Evolutionary conservation across 2,329 filamentous ascomycete species (phyloP).

Genomic region (Periconia sp.): DNA sequence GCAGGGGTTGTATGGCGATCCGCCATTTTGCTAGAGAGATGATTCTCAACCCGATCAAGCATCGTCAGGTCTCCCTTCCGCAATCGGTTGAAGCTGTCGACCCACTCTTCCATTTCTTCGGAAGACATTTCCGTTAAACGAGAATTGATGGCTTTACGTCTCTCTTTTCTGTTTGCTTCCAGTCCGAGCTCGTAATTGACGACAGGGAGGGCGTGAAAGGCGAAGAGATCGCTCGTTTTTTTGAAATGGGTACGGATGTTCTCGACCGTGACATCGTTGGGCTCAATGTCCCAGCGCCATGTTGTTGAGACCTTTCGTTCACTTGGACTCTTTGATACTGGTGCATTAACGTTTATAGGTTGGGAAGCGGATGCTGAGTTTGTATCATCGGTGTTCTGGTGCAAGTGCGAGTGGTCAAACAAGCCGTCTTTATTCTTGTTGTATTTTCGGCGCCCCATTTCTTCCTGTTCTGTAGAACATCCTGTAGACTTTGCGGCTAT

Average conservation of each 20-base stretch:
- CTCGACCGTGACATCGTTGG: not conserved
- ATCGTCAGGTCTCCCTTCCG: conserved; percentile 20
- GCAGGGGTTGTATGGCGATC: conserved; percentile 6
- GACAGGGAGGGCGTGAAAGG: conserved; percentile 26
- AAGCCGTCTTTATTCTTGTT: not conserved
- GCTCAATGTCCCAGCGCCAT: conserved; percentile 26
- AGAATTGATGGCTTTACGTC: conserved; percentile 15
- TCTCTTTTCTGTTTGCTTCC: conserved; percentile 8
- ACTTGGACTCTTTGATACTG: not conserved
- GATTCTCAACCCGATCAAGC: conserved; percentile 10
- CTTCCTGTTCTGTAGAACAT: not conserved
- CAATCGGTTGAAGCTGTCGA: conserved; percentile 18
- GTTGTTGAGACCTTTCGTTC: conserved; percentile 14
- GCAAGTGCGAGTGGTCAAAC: not conserved
- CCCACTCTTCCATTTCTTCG: conserved; percentile 17
- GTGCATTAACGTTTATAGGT: not conserved
- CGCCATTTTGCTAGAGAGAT: not conserved
- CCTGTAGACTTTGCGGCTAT: not conserved
- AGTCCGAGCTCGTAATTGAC: conserved; percentile 11
- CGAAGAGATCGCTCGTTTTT: conserved; percentile 22
- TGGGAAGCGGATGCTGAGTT: not conserved
- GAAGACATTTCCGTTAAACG: conserved; percentile 9
- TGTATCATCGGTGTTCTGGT: not conserved
- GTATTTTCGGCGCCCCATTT: too few species aligned
- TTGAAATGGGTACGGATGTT: conserved; percentile 12